These are phyloP conservation scores for Tylopilus felleus DNA, from an alignment of 768 basidiomycete species.

Conservation along the genomic window DNA sequence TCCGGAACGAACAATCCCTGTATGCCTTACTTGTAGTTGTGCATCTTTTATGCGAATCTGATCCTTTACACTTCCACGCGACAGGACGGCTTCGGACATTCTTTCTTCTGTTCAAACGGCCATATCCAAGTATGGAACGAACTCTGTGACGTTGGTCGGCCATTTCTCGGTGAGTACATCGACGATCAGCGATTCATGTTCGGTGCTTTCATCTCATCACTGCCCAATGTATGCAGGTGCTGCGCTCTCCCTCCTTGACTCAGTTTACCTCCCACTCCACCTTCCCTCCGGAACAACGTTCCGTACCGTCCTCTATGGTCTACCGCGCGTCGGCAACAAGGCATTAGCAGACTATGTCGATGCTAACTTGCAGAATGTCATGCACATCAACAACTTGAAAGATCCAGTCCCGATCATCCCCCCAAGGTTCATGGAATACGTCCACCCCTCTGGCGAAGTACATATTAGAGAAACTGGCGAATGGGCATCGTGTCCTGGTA, in stretches of 20 bases:
- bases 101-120: constrained; percentile 40
- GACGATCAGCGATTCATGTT: not conserved
- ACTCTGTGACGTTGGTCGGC: constrained; percentile 41
- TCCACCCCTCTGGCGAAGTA: constrained; percentile 38
- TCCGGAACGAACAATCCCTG: constrained; percentile 41
- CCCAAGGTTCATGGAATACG: constrained; percentile 35
- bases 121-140: constrained; percentile 33
- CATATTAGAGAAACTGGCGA: constrained; percentile 40
- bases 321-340: constrained; percentile 48
- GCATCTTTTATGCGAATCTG: not conserved
- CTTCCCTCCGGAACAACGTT: constrained; percentile 27
- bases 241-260: constrained; percentile 33
- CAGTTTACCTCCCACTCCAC: constrained; percentile 35
- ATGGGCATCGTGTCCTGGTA: constrained; percentile 55
- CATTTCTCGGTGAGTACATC: constrained; percentile 35
- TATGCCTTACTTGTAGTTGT: constrained; percentile 18
- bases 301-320: constrained; percentile 30
- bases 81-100: constrained; percentile 37
- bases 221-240: constrained; percentile 23
- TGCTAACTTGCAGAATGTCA: constrained; percentile 35
- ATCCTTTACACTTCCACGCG: constrained; percentile 28
- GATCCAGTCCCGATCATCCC: constrained; percentile 38
- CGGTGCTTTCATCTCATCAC: not conserved
- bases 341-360: constrained; percentile 58
- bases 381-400: constrained; percentile 50